Evolutionary conservation across 371 early-diverging fungal genomes (phyloP), one percentile per base, ranked within the genome.

Genomic region (Mucor lusitanicus): DNA sequence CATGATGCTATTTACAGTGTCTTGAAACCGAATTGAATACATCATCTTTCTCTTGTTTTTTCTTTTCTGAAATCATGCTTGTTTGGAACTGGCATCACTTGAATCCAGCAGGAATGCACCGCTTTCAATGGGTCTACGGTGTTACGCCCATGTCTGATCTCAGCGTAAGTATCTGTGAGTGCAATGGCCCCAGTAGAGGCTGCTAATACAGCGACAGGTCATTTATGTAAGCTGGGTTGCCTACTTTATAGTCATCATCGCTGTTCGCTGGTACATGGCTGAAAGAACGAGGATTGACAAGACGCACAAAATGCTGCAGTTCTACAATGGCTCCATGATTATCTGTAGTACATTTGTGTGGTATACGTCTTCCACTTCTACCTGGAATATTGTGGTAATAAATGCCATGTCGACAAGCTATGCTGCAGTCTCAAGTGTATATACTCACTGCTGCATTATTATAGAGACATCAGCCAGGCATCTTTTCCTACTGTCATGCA

Each of bases 261-360:
- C 44, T 15, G 48, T 72, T 23, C 68, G 72, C 13, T 68, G 72
- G 72, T 50, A 68, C n/a, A 72, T 72, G 72, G 72, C 72, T 40
- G 64, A 72, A 17, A 60, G 68, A 13, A 68, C 42, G 3, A 61
- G 72, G 2, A 57, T 72, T 35, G 65, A 61, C 19, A 55, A 55
- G 39, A 57, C 55, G 17, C 42, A 67, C 40, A 19, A n/a, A 9
- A 19, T 27, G 15, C 2, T 68, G 56, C 21, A 44, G 5, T 55
- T 57, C 15, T 68, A 68, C 35, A 68, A 68, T 32, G 55, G 46
- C 13, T 40, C 62, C 12, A 64, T 72, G 62, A 46, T 60, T n/a
- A 12, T 59, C 1, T 61, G 44, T 21, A 58, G 64, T 28, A 21
- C 30, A 13, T 54, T 28, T 61, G 32, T 67, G 8, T 68, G 72